Evolutionary conservation across 2,329 filamentous ascomycete species (phyloP), one percentile per base, ranked within the genome.

Genomic region (Hansfordia pulvinata): DNA sequence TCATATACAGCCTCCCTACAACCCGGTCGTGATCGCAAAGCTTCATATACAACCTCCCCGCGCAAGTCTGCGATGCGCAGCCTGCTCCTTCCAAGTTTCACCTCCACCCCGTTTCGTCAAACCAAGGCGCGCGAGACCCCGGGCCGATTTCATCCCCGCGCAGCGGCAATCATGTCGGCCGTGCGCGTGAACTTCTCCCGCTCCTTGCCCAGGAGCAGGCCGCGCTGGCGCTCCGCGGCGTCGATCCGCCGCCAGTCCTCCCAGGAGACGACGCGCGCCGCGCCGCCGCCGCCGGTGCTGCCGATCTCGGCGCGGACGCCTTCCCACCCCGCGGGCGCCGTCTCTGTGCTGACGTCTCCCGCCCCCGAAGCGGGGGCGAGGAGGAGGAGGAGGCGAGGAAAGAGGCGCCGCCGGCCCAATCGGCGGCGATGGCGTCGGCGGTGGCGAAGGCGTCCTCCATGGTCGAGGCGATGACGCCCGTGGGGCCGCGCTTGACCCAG

Each of bases 401-500:
- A 2, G 43, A 35, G 2, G 38, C 41, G 2, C 53, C 52, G 1
- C 54, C 44, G 10, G 47, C 38, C 78, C 84, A 88, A 45, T 98
- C 90, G n/a, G 68, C 56, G 1, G 69, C 69, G 35, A 98, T 80
- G 3, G 78, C 73, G 46, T 94, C 86, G 2, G 76, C 90, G 1
- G 85, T 93, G 7, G 70, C 67, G 43, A 96, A 98, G 0, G 90
- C 88, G 49, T 98, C 90, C 32, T 79, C 72, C 84, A 98, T 93
- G 0, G 90, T 98, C 17, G 78, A 85, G 2, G 88, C 88, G 48
- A 98, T 98, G 4, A 96, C 86, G 3, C 90, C 90, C 0, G 85
- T 94, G 0, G 90, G 88, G 0, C 90, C 90, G 19, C 79, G 71
- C 57, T 96, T 96, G 8, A 94, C 85, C 90, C 90, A 98, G 1